Percentiles rank a stretch among this genome's conserved stretches.
phyloP scores from a whole-genome alignment of 2,329 filamentous ascomycete species.

The Zymoseptoria tritici region DNA sequence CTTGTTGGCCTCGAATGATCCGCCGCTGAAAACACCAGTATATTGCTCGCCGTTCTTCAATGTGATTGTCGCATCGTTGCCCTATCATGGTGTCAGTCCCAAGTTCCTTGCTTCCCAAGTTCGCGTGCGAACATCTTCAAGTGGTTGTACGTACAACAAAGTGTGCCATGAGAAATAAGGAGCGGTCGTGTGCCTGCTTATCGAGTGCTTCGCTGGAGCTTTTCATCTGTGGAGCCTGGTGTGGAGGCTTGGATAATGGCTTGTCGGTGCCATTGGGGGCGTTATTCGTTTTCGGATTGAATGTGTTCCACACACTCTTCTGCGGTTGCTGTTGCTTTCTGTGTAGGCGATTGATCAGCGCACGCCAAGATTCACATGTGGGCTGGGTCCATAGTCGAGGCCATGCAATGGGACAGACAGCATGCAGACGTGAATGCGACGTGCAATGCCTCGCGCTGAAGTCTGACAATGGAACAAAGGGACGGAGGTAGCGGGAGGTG shows the following conservation, averaged over 20 bases:
- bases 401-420: background rate
- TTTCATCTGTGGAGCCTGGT: constrained; percentile 15
- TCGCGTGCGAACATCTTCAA: background rate
- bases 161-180: constrained; percentile 52
- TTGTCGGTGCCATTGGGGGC: constrained; percentile 49
- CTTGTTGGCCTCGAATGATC: constrained; percentile 44
- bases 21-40: constrained; percentile 54
- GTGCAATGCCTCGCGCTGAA: background rate
- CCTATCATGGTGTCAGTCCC: constrained; percentile 35
- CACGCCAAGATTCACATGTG: background rate
- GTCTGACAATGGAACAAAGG: constrained; percentile 24
- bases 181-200: constrained; percentile 50
- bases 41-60: constrained; percentile 55
- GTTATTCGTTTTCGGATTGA: constrained; percentile 50
- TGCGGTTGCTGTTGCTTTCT: constrained; percentile 38
- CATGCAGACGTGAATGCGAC: constrained; percentile 1
- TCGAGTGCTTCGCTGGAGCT: constrained; percentile 46
- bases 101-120: background rate
- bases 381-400: background rate
- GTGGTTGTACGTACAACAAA: constrained; percentile 51
- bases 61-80: constrained; percentile 48
- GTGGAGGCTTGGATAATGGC: constrained; percentile 18
- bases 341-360: constrained; percentile 20
- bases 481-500: background rate
- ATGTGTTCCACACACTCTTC: constrained; percentile 51